Conservation (phyloP, 2,329 filamentous ascomycete genomes). For the Orbilia ellipsospora region DNA sequence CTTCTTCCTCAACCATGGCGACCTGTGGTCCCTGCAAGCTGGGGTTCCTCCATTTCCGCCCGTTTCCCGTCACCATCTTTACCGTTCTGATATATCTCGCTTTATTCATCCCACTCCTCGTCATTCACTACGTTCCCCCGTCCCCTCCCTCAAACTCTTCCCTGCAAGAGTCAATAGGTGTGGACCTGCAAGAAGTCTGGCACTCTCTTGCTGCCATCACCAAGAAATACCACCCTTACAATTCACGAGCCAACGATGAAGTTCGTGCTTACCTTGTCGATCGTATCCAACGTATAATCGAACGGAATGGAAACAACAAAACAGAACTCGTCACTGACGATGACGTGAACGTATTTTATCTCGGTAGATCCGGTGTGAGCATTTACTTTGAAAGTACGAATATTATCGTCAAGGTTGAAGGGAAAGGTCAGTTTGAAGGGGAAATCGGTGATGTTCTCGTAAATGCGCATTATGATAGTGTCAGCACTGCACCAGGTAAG, state of each 20-base stretch:
- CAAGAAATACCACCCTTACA: conserved; percentile 82
- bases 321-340: conserved; percentile 75
- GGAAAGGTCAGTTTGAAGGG: conserved; percentile 84
- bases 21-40: conserved; percentile 53
- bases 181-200: conserved; percentile 90
- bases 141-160: conserved; percentile 57
- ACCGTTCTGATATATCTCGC: conserved; percentile 80
- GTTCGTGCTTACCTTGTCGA: conserved; percentile 80
- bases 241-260: conserved; percentile 82
- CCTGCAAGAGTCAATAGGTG: conserved; percentile 64
- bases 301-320: conserved; percentile 61
- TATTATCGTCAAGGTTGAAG: conserved; percentile 89
- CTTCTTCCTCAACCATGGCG: conserved; percentile 15
- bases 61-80: conserved; percentile 83
- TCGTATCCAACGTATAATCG: conserved; percentile 76
- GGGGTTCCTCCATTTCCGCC: conserved; percentile 70
- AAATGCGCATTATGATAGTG: conserved; percentile 94
- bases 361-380: conserved; percentile 62
- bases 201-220: conserved; percentile 81
- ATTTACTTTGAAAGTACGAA: conserved; percentile 95
- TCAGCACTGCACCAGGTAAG: conserved; percentile 81
- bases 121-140: conserved; percentile 78
- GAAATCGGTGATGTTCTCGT: conserved; percentile 79
- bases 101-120: conserved; percentile 76
- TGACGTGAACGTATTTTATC: conserved; percentile 79